A percentile compares a stretch with the other conserved stretches of the same genome.
These are phyloP conservation scores for Hibiscus trionum DNA, from an alignment of 345 rosid species.

Conservation along the genomic window DNA sequence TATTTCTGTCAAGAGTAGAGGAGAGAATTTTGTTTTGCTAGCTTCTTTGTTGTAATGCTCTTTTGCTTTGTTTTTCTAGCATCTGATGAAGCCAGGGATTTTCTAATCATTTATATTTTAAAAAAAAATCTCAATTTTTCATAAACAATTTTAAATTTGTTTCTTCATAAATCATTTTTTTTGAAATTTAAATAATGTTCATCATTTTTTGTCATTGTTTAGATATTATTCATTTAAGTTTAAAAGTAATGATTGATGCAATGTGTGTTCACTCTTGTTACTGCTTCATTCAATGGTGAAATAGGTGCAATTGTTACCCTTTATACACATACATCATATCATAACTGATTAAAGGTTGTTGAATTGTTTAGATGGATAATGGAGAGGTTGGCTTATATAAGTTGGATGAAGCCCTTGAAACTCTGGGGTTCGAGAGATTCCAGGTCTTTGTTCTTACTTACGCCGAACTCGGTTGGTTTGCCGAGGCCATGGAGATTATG, in stretches of 20 bases:
- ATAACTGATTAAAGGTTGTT: not conserved
- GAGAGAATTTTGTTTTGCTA: too few relatives aligned
- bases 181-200: not conserved
- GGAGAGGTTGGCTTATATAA: conserved; percentile 13
- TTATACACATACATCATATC: not conserved
- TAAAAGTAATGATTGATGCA: too few relatives aligned
- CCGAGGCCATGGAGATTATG: conserved; percentile 50
- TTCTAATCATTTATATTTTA: not conserved
- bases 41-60: too few relatives aligned
- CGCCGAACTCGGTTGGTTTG: conserved; percentile 34
- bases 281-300: not conserved
- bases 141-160: too few relatives aligned
- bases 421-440: conserved; percentile 32
- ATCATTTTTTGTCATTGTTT: too few relatives aligned
- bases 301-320: too few relatives aligned
- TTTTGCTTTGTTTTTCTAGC: not conserved
- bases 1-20: too few relatives aligned
- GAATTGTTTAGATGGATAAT: conserved; percentile 16
- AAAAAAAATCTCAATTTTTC: too few relatives aligned
- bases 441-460: conserved; percentile 31
- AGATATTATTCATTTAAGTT: too few relatives aligned
- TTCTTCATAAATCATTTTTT: too few relatives aligned
- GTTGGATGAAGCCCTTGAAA: conserved; percentile 31
- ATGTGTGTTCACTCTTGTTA: not conserved
- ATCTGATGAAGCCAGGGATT: not conserved